Conservation (phyloP, 805 yeast genomes). For the Saccharomycopsis oosterbeekiorum region DNA sequence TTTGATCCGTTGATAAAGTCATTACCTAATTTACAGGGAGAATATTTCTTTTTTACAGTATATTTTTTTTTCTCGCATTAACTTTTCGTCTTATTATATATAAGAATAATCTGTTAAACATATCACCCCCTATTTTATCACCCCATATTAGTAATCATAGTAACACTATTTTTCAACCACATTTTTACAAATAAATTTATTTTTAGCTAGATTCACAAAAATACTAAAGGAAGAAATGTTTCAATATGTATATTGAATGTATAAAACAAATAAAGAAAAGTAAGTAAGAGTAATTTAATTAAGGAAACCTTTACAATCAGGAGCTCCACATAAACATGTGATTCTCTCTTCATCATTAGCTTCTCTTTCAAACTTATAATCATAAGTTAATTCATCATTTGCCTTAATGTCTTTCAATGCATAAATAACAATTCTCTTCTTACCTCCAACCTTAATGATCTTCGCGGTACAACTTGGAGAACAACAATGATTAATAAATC, state of each 20-base stretch:
- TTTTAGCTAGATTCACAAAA: too few relatives aligned
- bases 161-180: too few relatives aligned
- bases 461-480: constrained; percentile 96
- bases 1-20: too few relatives aligned
- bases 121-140: neutral
- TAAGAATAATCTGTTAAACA: neutral
- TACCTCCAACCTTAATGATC: constrained; percentile 90
- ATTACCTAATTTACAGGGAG: neutral
- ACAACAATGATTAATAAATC: constrained; percentile 96
- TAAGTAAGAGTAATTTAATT: constrained; percentile 35
- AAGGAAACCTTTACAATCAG: constrained; percentile 85
- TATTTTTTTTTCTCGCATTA: neutral
- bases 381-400: constrained; percentile 90
- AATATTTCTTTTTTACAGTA: neutral
- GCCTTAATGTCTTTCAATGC: constrained; percentile 82
- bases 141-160: neutral
- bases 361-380: constrained; percentile 90
- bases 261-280: neutral
- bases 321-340: constrained; percentile 90
- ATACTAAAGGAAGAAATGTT: neutral
- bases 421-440: constrained; percentile 86
- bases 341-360: constrained; percentile 80
- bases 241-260: neutral
- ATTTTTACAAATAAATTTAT: too few relatives aligned
- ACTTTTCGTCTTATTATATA: neutral